Base-by-base conservation (phyloP, 139 green algal genomes). In the Tetradesmus obliquus region DNA sequence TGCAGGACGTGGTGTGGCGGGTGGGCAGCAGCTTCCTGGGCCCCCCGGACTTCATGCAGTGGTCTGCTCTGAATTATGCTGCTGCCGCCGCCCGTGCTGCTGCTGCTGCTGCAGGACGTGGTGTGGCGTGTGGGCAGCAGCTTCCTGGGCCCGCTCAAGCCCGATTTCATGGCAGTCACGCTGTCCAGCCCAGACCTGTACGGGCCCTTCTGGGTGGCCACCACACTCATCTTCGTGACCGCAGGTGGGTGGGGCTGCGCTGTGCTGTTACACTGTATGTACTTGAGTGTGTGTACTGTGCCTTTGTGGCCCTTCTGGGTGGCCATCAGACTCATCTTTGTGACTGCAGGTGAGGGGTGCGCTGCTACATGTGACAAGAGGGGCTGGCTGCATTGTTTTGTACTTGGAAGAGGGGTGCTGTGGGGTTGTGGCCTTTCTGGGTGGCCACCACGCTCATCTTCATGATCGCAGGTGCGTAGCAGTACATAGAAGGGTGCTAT, bases 171-270 rank as follows among this genome's bases (percentile, higher is more conserved):
- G 91, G 94, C 97, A 20, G 93, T 92, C 66, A 96, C 95, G 22
- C 92, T 89, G 90, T 92, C 94, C 86, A 95, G 94, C 86, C 96
- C 96, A 7, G 97, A 98, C 92, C 91, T 98, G 95, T 98, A 98
- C 87, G 97, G 97, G 6, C 97, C 97, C 45, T 98, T 98, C 92
- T 98, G 97, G 97, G 92, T 98, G 1, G 95, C 96, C 45, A 97
- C 96, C 84, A 98, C 97, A 17, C 95, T 98, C 60, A 94, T 98
- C n/a, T 98, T 98, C 89, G 91, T 98, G 20, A 96, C 93, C 81
- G 90, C 89, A 91, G 88, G 88, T 91, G 7, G 32, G 32, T 45
- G 32, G 32, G 32, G 32, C 32, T 45, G 32, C 32, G 32, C 32
- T n/a, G 69, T 19, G 32, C 32, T 45, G 32, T 45, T 45, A 45